Evolutionary conservation across 163 green algal species (phyloP).

Genomic region (Trebouxiophyceae sp.): DNA sequence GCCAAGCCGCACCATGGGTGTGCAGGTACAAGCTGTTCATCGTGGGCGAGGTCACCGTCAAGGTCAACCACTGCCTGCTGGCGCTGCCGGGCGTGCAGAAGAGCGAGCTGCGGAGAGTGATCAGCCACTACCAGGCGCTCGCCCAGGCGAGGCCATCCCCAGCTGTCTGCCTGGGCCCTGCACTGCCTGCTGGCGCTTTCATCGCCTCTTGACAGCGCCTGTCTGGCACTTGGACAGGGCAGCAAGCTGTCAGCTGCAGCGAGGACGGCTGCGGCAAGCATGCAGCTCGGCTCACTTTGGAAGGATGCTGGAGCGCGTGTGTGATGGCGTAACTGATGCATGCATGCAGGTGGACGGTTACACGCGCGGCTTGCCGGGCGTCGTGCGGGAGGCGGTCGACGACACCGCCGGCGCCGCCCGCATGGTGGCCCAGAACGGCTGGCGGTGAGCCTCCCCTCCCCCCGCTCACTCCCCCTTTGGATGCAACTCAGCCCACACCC

Average conservation of each 20-base stretch:
- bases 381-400: conserved; percentile 78
- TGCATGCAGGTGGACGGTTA: conserved; percentile 82
- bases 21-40: conserved; percentile 71
- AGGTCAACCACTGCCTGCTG: conserved; percentile 88
- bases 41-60: conserved; percentile 70
- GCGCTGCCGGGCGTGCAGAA: conserved; percentile 73
- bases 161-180: too few species aligned
- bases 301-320: too few species aligned
- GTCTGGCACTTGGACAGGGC: too few species aligned
- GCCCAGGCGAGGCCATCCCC: too few species aligned
- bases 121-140: conserved; percentile 77
- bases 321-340: background rate
- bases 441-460: conserved; percentile 14
- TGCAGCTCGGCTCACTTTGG: too few species aligned
- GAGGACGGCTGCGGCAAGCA: too few species aligned
- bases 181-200: too few species aligned
- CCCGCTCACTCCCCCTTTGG: too few species aligned
- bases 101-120: conserved; percentile 64
- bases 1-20: background rate
- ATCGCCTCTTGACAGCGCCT: too few species aligned
- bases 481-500: too few species aligned
- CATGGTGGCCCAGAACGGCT: conserved; percentile 35
- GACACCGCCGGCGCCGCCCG: conserved; percentile 86
- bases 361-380: conserved; percentile 40
- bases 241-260: too few species aligned